Base-by-base conservation (phyloP, 768 basidiomycete genomes). In the Fomitopsis serialis region DNA sequence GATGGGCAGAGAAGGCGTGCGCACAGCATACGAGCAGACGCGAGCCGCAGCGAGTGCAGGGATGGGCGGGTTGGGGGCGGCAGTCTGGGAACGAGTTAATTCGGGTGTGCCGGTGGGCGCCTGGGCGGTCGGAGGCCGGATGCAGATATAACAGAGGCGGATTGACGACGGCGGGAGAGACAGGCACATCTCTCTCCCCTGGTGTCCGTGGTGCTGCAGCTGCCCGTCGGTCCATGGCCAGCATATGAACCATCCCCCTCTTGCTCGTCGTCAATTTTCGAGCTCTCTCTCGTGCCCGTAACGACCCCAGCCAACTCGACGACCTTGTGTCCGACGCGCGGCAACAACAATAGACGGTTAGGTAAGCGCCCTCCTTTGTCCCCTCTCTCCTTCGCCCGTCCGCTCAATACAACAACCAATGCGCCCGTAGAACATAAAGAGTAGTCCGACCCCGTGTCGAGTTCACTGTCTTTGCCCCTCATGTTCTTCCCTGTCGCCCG, bases 401-500 rank as follows among this genome's bases (percentile, higher is more conserved):
- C 22, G 25, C 37, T 42, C 46, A 48, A 52, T 32, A 37, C 34
- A 34, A 19, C 35, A 50, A 50, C 50, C 11, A 24, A 45, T 40
- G 37, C 19, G 15, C 36, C 48, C 49, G 17, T 45, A 27, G 17
- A 52, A 27, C 44, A 32, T 52, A 52, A 52, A 40, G 29, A 45
- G 25, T 35, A 9, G 35, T 12, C 22, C 29, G 15, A 17, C 24
- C 42, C 19, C 43, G n/a, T 23, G n/a, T 23, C 27, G 34, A 42
- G 40, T 35, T 40, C 34, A 32, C 34, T 40, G 22, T 34, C 22
- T 24, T 43, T 56, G 70, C 66, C 70, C 69, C 72, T 69, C 73
- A 86, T 87, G 84, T 70, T 79, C 68, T 78, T 74, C 68, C 68
- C 68, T 63, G 81, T 87, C 85, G 87, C 86, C 87, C 65, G 86